Conservation (phyloP, 2,329 filamentous ascomycete genomes). For the Pezizomycotina sp. region DNA sequence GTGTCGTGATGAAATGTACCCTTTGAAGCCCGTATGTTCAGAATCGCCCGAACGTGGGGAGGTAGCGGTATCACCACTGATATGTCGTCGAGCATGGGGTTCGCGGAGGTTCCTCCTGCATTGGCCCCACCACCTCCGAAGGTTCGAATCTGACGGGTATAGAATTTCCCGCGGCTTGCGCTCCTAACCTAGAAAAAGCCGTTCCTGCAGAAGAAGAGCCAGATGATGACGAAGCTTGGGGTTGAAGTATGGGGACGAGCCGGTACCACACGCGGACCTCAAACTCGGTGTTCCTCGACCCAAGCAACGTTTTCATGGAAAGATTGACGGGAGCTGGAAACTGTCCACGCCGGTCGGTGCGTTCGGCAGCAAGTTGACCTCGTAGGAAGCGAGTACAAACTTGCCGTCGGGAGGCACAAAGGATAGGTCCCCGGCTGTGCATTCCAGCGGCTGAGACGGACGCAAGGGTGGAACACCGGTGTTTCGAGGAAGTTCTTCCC, state of each 20-base stretch:
- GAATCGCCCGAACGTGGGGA: constrained; percentile 20
- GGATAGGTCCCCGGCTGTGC: constrained; percentile 82
- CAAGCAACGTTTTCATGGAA: constrained; percentile 67
- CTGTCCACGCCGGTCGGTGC: constrained; percentile 37
- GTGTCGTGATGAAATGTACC: constrained; percentile 24
- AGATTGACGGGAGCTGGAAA: constrained; percentile 69
- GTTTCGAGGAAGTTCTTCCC: constrained; percentile 53
- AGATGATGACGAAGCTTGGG: constrained; percentile 29
- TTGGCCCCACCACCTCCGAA: constrained; percentile 28
- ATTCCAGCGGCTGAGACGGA: constrained; percentile 75
- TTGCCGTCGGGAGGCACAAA: constrained; percentile 90
- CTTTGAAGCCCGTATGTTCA: constrained; percentile 21
- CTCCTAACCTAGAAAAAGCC: constrained; percentile 19
- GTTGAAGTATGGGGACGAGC: constrained; percentile 31
- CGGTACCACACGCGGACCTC: constrained; percentile 58
- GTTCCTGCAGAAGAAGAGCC: constrained; percentile 33
- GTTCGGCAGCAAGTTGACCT: constrained; percentile 72
- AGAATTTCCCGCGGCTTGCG: constrained; percentile 8
- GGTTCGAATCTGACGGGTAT: constrained; percentile 33
- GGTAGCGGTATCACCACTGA: constrained; percentile 23
- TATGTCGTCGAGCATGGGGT: constrained; percentile 23
- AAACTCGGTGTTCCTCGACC: constrained; percentile 62
- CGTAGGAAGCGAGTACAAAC: constrained; percentile 86
- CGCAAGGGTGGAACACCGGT: constrained; percentile 91
- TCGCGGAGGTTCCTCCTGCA: constrained; percentile 19